phyloP scores from a whole-genome alignment of 23 red algal genomes.

The Gracilaria vermiculophylla region DNA sequence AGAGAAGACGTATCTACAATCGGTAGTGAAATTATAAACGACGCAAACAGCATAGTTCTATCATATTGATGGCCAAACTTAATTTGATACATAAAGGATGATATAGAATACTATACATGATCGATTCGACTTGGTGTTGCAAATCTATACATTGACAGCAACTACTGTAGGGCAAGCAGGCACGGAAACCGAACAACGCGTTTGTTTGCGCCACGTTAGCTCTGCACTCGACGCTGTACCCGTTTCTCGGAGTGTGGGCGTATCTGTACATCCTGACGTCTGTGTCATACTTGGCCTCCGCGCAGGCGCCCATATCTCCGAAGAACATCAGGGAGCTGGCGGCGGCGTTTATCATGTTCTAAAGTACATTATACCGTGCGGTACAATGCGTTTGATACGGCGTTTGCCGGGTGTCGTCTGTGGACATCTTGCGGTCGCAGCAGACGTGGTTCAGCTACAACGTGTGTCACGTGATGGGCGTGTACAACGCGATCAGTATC shows the following conservation, averaged over 20 bases:
- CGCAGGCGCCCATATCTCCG: conserved; percentile 59
- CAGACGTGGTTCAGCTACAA: conserved; percentile 79
- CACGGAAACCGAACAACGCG: conserved; percentile 72
- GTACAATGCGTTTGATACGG: conserved; percentile 67
- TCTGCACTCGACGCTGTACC: conserved; percentile 69
- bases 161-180: no score
- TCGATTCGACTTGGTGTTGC: no score
- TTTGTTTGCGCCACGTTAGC: conserved; percentile 74
- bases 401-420: conserved; percentile 61
- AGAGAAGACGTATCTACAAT: no score
- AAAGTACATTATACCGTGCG: conserved; percentile 67
- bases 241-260: conserved; percentile 55
- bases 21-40: no score
- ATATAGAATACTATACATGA: no score
- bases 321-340: conserved; percentile 45
- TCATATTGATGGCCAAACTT: no score
- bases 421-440: conserved; percentile 68
- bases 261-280: conserved; percentile 65
- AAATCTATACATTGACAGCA: no score
- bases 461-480: conserved; percentile 68
- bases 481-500: conserved; percentile 51
- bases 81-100: no score
- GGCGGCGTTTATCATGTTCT: conserved; percentile 60
- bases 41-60: no score
- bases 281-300: conserved; percentile 49